phyloP scores from a whole-genome alignment of 441 rosid genomes.

The Euphorbia celastroides region DNA sequence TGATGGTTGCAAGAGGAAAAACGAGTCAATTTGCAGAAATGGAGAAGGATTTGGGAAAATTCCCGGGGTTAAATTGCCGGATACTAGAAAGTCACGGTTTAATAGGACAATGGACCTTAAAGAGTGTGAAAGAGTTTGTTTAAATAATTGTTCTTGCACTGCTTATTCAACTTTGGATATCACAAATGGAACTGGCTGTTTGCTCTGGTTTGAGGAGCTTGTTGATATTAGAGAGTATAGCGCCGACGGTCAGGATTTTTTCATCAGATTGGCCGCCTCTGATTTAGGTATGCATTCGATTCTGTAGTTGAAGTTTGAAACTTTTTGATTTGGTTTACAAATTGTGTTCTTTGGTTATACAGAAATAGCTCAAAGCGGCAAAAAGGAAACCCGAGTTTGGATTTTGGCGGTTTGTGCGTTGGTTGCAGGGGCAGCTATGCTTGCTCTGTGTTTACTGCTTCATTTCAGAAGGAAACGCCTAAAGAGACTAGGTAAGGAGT shows the following conservation, averaged over 20 bases:
- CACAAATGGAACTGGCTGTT: conserved; percentile 49
- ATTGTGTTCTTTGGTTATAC: not conserved
- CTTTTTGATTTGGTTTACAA: not conserved
- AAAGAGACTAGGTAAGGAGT: conserved; percentile 12
- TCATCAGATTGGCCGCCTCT: conserved; percentile 43
- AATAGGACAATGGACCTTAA: conserved; percentile 28
- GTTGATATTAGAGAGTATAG: conserved; percentile 45
- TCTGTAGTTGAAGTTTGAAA: not conserved
- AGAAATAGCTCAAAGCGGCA: not conserved
- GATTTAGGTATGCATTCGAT: conserved; percentile 35
- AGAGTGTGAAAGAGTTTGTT: conserved; percentile 48
- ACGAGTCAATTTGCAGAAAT: conserved; percentile 16
- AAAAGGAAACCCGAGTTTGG: conserved; percentile 21
- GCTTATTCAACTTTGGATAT: conserved; percentile 52
- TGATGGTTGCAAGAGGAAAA: conserved; percentile 60
- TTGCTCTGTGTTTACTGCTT: conserved; percentile 6
- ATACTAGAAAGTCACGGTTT: conserved; percentile 24
- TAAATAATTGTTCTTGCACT: conserved; percentile 53
- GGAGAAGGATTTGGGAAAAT: conserved; percentile 34
- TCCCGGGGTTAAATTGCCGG: conserved; percentile 56
- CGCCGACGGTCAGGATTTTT: conserved; percentile 53
- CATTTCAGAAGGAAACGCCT: conserved; percentile 13
- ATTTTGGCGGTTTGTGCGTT: conserved; percentile 10
- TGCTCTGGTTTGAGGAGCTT: conserved; percentile 55
- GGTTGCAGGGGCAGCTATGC: conserved; percentile 4